Evolutionary conservation across 2,329 filamentous ascomycete species (phyloP), one percentile per base, ranked within the genome.

Genomic region (Diplodia mutila): DNA sequence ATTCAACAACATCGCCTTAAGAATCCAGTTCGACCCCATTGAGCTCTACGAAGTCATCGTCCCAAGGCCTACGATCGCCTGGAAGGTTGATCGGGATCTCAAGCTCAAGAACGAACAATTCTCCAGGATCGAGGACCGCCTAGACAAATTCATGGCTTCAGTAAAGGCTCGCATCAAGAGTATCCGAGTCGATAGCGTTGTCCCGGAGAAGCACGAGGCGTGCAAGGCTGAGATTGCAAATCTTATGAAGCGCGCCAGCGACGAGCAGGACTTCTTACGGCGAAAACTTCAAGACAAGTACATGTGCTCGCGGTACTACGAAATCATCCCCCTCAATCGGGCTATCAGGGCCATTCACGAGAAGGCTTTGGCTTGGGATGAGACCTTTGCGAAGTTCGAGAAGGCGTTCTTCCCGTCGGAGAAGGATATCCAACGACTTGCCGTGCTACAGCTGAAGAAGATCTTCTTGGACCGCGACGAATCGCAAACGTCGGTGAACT

Each of bases 81-180:
- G 96, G 94, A 98, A 97, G 78, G 95, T 99, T 29, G 94, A 97
- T 72, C 91, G 96, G 70, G 95, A 99, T 76, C 81, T 99, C 59
- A 91, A 86, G 71, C 85, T 99, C 73, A 97, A 97, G 78, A 99
- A 99, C 73, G 93, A 97, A 27, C 89, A 97, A 37, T 99, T 92
- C 76, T 85, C 84, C 25, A 91, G 90, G 75, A 91, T 91, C 69
- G 92, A 97, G 75, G 89, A 93, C 65, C 89, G 93, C 42, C 90
- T 97, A 81, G 89, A 88, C 71, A 89, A 90, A 25, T 99, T 97
- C 80, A 97, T 97, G 84, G 80, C 86, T 23, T 97, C 94, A 0
- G 92, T 99, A 64, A 92, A 90, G 75, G 86, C 89, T 12, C 88
- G 95, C 64, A 85, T 99, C 68, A 91, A 91, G 76, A 91, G 91